Conservation (phyloP, 2,329 filamentous ascomycete species). For the Tolypocladium tropicale region DNA sequence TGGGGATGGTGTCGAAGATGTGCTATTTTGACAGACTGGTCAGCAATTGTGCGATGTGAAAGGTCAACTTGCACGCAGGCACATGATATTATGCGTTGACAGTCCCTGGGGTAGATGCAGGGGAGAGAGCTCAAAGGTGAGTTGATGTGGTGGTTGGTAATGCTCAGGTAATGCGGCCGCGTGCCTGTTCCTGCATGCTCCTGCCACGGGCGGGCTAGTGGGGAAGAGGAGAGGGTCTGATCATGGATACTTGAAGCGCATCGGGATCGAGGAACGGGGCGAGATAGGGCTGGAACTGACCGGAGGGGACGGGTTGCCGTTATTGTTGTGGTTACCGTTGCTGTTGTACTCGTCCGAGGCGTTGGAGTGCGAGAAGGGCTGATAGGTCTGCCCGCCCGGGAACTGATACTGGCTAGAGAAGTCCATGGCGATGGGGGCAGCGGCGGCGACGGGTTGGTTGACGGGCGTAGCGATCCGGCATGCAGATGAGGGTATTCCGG, state of each 20-base stretch:
- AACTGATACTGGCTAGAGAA: slow-evolving; percentile 39
- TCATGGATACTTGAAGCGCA: background rate
- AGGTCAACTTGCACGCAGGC: background rate
- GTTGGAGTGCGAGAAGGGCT: slow-evolving; percentile 44
- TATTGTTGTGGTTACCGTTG: slow-evolving; percentile 28
- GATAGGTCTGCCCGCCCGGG: slow-evolving; percentile 34
- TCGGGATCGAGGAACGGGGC: background rate
- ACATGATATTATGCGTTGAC: background rate
- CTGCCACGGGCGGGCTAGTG: background rate
- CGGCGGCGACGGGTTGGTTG: background rate
- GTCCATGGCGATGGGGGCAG: slow-evolving; percentile 32
- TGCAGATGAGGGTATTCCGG: background rate
- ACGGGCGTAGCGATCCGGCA: background rate
- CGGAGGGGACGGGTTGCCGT: slow-evolving; percentile 35
- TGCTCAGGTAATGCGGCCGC: slow-evolving; percentile 21
- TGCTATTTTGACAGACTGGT: slow-evolving; percentile 29
- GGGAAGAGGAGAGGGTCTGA: background rate
- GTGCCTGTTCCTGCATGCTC: background rate
- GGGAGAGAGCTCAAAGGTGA: background rate
- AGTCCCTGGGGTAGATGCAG: background rate
- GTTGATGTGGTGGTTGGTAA: slow-evolving; percentile 13
- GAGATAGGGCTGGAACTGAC: slow-evolving; percentile 27
- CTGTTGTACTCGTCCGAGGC: slow-evolving; percentile 45
- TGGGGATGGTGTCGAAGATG: slow-evolving; percentile 35
- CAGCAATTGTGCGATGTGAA: background rate